Conservation (phyloP, 2,329 filamentous ascomycete species). For the Alternaria incomplexa region DNA sequence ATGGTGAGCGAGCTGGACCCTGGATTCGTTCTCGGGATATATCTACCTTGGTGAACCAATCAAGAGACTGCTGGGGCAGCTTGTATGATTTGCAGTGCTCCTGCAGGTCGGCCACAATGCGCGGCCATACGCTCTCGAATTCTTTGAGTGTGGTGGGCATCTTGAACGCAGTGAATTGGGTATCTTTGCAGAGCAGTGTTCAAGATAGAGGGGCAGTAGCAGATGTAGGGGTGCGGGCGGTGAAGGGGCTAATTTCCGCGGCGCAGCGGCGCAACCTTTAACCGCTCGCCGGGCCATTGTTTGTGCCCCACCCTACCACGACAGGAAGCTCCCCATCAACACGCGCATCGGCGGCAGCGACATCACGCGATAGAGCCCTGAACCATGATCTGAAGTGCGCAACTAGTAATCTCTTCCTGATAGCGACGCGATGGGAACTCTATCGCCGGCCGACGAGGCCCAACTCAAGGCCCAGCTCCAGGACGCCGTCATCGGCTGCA, state of each 20-base stretch:
- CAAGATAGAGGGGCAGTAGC: constrained; percentile 14
- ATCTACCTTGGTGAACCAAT: constrained; percentile 85
- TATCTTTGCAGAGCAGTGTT: constrained; percentile 1
- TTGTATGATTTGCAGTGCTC: constrained; percentile 82
- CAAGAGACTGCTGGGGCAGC: constrained; percentile 76
- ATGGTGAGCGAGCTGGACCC: constrained; percentile 21
- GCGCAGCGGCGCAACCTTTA: constrained; percentile 6
- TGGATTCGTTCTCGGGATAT: constrained; percentile 1
- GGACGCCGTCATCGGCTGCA: constrained; percentile 87
- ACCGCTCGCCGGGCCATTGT: constrained; percentile 14
- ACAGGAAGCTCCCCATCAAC: constrained; percentile 28
- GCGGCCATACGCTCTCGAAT: constrained; percentile 90
- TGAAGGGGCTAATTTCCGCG: constrained; percentile 6
- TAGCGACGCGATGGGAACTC: constrained; percentile 13
- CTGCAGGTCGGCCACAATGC: constrained; percentile 81
- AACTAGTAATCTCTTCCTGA: background rate
- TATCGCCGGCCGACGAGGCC: constrained; percentile 52
- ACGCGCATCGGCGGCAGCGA: constrained; percentile 16
- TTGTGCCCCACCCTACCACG: constrained; percentile 26
- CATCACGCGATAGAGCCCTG: constrained; percentile 1
- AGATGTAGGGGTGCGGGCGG: constrained; percentile 12
- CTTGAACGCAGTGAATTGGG: constrained; percentile 1
- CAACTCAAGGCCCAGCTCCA: constrained; percentile 79
- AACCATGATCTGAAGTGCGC: background rate
- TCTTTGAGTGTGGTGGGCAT: constrained; percentile 81